Percentiles rank a stretch among this genome's conserved stretches.
Conservation (phyloP, 2,329 filamentous ascomycete species). For the Penicillium sp. region DNA sequence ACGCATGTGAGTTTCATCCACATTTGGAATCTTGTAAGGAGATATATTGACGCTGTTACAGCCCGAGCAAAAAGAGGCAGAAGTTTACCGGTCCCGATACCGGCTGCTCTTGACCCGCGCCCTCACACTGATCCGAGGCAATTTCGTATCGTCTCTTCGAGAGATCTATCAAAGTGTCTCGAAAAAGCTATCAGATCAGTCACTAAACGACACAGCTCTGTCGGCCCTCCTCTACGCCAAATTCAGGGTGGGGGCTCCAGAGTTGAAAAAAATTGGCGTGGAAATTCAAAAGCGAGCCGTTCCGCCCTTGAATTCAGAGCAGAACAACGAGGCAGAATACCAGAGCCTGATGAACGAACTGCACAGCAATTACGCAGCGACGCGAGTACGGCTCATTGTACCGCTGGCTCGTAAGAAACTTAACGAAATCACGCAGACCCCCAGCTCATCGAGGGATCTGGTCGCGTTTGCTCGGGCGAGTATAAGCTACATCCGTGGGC, state of each 20-base stretch:
- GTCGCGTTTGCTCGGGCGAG: conserved; percentile 65
- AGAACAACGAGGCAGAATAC: conserved; percentile 63
- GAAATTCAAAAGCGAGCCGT: conserved; percentile 69
- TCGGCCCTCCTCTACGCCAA: conserved; percentile 72
- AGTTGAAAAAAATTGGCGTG: conserved; percentile 66
- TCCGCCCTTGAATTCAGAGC: conserved; percentile 60
- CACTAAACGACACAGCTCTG: conserved; percentile 71
- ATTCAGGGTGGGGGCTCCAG: conserved; percentile 66
- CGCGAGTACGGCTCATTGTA: conserved; percentile 59
- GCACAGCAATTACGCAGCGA: conserved; percentile 64
- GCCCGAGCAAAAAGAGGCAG: conserved; percentile 82
- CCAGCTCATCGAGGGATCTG: conserved; percentile 64
- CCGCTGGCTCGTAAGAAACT: conserved; percentile 65
- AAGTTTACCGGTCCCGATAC: conserved; percentile 85
- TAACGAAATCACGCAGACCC: conserved; percentile 57
- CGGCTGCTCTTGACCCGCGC: conserved; percentile 73
- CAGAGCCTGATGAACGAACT: conserved; percentile 67
- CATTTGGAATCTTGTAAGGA: not conserved
- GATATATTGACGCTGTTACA: conserved; percentile 37
- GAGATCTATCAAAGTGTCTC: conserved; percentile 65
- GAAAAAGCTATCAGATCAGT: conserved; percentile 65
- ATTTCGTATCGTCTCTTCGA: conserved; percentile 64
- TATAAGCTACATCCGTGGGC: conserved; percentile 66
- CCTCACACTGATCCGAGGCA: conserved; percentile 66
- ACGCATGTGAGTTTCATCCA: conserved; percentile 60